Evolutionary conservation across 192 early-diverging fungal genomes (phyloP), one percentile per base, ranked within the genome.

Genomic region (Phlyctochytrium arcticum): DNA sequence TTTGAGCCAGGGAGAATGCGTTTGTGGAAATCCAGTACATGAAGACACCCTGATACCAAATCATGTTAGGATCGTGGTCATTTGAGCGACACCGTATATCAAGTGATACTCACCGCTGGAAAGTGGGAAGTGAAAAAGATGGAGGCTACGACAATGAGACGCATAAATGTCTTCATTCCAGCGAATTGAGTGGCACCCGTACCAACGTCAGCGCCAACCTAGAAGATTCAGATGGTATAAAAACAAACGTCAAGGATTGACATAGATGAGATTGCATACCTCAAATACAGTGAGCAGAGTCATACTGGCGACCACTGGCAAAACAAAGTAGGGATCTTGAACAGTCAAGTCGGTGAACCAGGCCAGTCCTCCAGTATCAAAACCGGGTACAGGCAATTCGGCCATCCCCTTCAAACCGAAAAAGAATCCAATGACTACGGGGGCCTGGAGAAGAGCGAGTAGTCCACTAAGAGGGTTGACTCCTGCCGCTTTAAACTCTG

Each of bases 291-390:
- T 75, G 64, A 95, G 71, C 72, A 95, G 88, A 30, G 83, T 80
- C 27, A 80, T 37, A 29, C 81, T 81, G 24, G 89, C 87, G 0
- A 86, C n/a, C 8, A 87, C 72, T 2, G 96, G 96, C 56, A 98
- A 77, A 39, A 92, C 78, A 59, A 85, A 90, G 19, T 80, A 84
- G 31, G 93, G 92, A 69, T 98, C 96, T 42, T 82, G 67, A 12
- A 77, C 60, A 0, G 90, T 80, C 80, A 98, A 64, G 77, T 98
- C 87, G 3, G 82, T 83, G 68, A 98, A 89, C 93, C 94, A 98
- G 39, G 69, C 60, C 2, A 87, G 46, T 30, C 94, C 93, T 19
- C 89, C 92, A 2, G 80, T 85, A 53, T 71, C 31, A 70, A 95
- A 85, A 37, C 91, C 89, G 15, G 94, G 90, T 3, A 95, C 87